Evolutionary conservation across 2,329 filamentous ascomycete genomes (phyloP).

Genomic region (Pyricularia sp.): DNA sequence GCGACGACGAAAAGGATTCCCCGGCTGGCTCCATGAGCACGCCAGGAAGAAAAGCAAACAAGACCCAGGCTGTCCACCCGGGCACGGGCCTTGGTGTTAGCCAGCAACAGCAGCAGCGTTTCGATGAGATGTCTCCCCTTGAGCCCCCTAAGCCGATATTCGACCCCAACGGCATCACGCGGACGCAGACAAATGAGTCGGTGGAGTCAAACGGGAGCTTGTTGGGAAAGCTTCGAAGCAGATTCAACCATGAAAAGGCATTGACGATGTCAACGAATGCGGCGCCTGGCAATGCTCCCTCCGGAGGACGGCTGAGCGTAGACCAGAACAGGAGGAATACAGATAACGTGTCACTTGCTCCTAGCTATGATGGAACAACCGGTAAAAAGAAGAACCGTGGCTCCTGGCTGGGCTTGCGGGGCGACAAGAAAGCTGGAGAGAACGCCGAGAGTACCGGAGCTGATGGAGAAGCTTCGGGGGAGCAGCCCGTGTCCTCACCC

Average conservation of each 20-base stretch:
- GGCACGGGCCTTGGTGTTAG: slow-evolving; percentile 4
- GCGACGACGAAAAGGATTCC: not conserved
- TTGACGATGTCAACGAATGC: not conserved
- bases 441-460: no score
- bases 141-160: slow-evolving; percentile 3
- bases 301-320: not conserved
- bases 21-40: not conserved
- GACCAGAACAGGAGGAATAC: not conserved
- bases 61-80: not conserved
- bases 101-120: slow-evolving; percentile 7
- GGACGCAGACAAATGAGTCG: slow-evolving; percentile 7
- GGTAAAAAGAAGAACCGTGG: slow-evolving; percentile 20
- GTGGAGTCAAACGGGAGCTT: not conserved
- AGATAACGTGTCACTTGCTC: not conserved
- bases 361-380: slow-evolving; percentile 15
- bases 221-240: slow-evolving; percentile 2
- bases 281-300: not conserved
- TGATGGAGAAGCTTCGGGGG: not conserved
- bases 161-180: not conserved
- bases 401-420: slow-evolving; percentile 24
- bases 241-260: slow-evolving; percentile 6
- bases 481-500: not conserved
- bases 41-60: not conserved
- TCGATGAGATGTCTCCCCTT: slow-evolving; percentile 1
- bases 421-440: slow-evolving; percentile 4